Evolutionary conservation across 495 filamentous ascomycete genomes (phyloP).

Genomic region (Penicillium canescens): DNA sequence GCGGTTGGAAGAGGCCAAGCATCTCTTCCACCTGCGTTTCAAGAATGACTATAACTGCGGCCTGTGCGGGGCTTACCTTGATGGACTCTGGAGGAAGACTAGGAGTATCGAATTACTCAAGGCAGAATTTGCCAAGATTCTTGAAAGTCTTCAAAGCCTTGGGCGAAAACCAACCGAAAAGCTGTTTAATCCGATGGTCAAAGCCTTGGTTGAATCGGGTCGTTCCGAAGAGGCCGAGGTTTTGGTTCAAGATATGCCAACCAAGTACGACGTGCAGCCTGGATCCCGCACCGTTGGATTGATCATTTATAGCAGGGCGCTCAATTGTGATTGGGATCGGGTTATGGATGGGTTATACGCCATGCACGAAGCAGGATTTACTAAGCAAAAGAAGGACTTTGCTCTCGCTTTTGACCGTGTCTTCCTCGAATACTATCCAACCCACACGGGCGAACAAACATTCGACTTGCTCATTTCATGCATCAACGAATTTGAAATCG

Average conservation of each 20-base stretch:
- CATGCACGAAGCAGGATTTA: conserved; percentile 38
- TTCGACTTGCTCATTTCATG: conserved; percentile 35
- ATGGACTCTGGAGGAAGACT: conserved; percentile 45
- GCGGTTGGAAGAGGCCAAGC: conserved; percentile 36
- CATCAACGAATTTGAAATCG: conserved; percentile 36
- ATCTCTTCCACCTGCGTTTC: conserved; percentile 33
- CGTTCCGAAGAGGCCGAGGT: conserved; percentile 37
- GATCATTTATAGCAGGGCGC: conserved; percentile 36
- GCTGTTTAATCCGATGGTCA: conserved; percentile 44
- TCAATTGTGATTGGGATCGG: conserved; percentile 42
- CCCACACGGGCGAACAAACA: conserved; percentile 33
- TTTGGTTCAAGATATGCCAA: conserved; percentile 36
- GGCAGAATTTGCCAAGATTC: conserved; percentile 31
- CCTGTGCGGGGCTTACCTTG: conserved; percentile 41
- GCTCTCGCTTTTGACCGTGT: conserved; percentile 39
- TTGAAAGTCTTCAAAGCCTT: conserved; percentile 26
- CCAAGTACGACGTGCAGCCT: conserved; percentile 28
- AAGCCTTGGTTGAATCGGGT: conserved; percentile 41
- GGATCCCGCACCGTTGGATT: conserved; percentile 42
- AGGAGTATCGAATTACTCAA: conserved; percentile 39
- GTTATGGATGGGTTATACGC: conserved; percentile 39
- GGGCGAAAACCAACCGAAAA: conserved; percentile 36
- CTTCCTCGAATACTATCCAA: conserved; percentile 46
- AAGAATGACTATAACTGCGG: conserved; percentile 35
- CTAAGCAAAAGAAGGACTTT: conserved; percentile 29